Percentiles rank a stretch among this genome's conserved stretches.
These are phyloP conservation scores for Glebionis coronaria DNA, from an alignment of 129 eudicot species.

Conservation along the genomic window DNA sequence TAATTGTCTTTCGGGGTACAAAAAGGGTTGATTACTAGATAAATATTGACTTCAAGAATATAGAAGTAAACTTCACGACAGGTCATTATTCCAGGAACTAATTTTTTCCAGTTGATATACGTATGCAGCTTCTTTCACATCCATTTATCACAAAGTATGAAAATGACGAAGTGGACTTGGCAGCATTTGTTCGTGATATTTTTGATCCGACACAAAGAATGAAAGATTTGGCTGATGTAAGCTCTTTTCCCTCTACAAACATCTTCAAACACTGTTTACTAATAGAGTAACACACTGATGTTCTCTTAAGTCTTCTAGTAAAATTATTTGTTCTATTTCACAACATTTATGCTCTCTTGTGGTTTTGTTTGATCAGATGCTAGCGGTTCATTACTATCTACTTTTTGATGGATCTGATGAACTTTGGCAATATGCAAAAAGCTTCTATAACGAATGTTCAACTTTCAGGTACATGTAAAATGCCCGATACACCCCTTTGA, in stretches of 20 bases:
- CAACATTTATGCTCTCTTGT: conserved; percentile 1
- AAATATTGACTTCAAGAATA: neutral
- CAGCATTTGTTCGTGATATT: conserved; percentile 68
- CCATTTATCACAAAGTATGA: conserved; percentile 67
- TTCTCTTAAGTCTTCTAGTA: too few relatives aligned
- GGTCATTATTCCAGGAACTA: conserved; percentile 7
- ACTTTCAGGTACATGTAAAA: conserved; percentile 60
- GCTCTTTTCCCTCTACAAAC: conserved; percentile 24
- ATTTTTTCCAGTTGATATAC: conserved; percentile 5
- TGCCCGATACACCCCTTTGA: too few relatives aligned
- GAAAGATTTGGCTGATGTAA: conserved; percentile 98
- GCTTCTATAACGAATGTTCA: conserved; percentile 60
- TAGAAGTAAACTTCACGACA: neutral
- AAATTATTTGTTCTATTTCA: too few relatives aligned
- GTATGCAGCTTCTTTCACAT: conserved; percentile 81
- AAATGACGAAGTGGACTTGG: conserved; percentile 56
- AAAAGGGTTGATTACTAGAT: too few relatives aligned
- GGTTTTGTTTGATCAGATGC: conserved; percentile 64
- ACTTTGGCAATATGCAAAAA: conserved; percentile 80
- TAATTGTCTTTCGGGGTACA: too few relatives aligned
- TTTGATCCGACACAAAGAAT: conserved; percentile 90
- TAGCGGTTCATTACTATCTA: conserved; percentile 89
- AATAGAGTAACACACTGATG: neutral
- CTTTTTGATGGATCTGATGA: conserved; percentile 94
- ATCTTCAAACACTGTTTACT: conserved; percentile 9